phyloP scores from a whole-genome alignment of 495 filamentous ascomycete species.

The Thermochaetoides thermophila region DNA sequence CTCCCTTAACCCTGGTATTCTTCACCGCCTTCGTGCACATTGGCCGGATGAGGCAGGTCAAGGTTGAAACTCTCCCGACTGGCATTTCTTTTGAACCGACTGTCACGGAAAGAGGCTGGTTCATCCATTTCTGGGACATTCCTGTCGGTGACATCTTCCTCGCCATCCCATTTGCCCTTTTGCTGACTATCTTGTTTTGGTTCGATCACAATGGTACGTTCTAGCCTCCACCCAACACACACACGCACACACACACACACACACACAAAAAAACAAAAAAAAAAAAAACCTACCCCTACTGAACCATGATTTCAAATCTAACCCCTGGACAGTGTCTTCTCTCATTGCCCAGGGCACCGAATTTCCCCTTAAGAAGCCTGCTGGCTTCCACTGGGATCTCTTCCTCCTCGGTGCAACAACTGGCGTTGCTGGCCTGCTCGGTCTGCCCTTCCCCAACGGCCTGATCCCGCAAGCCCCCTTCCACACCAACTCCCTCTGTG shows the following conservation, averaged over 20 bases:
- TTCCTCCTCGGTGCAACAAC: constrained; percentile 87
- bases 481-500: constrained; percentile 73
- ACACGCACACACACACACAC: too few species aligned
- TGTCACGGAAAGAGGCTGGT: constrained; percentile 52
- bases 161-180: constrained; percentile 74
- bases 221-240: constrained; percentile 1
- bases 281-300: too few species aligned
- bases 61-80: constrained; percentile 51
- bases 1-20: constrained; percentile 68
- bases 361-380: constrained; percentile 81
- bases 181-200: constrained; percentile 81
- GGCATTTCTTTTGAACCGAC: constrained; percentile 75
- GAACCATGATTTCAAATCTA: too few species aligned
- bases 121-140: constrained; percentile 82
- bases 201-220: constrained; percentile 75
- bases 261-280: too few species aligned
- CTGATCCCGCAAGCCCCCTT: constrained; percentile 89
- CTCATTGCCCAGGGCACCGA: constrained; percentile 87
- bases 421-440: constrained; percentile 66
- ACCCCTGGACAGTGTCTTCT: constrained; percentile 45
- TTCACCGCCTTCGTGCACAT: constrained; percentile 81
- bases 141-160: constrained; percentile 61
- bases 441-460: constrained; percentile 83
- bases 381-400: constrained; percentile 92
- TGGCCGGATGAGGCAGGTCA: constrained; percentile 56